A percentile compares a stretch with the other conserved stretches of the same genome.
Evolutionary conservation across 2,329 filamentous ascomycete genomes (phyloP).

Genomic region (Colletotrichum falcatum): DNA sequence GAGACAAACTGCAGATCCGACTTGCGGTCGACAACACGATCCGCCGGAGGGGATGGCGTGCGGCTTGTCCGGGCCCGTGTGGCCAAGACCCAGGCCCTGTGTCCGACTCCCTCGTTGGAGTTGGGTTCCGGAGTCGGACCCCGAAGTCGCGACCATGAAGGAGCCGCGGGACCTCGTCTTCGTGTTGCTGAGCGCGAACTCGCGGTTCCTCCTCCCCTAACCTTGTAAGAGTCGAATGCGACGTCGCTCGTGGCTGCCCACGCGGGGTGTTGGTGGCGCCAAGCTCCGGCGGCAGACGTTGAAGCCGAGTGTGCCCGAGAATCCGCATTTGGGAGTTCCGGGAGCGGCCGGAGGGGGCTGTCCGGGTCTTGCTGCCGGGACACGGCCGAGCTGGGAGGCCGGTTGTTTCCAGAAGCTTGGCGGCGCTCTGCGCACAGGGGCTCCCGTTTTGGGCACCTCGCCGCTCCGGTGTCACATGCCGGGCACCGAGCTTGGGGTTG

Average conservation of each 20-base stretch:
- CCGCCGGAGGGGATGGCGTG: no score
- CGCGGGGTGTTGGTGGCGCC: not conserved
- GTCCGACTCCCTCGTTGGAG: no score
- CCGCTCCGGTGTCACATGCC: not conserved
- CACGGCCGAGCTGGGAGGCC: not conserved
- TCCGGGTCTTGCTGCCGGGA: not conserved
- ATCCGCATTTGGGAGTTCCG: no score
- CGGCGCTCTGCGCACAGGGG: not conserved
- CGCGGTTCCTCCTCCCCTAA: not conserved
- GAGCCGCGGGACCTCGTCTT: no score
- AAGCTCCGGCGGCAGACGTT: not conserved
- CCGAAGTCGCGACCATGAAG: no score
- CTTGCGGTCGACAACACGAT: not conserved
- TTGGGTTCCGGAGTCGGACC: not conserved
- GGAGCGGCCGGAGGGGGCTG: not conserved
- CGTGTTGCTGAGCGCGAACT: not conserved
- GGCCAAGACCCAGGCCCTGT: not conserved
- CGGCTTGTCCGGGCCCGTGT: not conserved
- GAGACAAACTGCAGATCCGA: not conserved
- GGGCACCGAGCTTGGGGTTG: not conserved
- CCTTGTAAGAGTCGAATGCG: not conserved
- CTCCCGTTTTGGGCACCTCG: not conserved
- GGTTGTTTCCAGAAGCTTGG: not conserved
- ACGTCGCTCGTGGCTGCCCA: not conserved
- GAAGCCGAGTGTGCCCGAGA: not conserved